phyloP scores from a whole-genome alignment of 2,329 filamentous ascomycete genomes.

The Scedosporium aurantiacum region DNA sequence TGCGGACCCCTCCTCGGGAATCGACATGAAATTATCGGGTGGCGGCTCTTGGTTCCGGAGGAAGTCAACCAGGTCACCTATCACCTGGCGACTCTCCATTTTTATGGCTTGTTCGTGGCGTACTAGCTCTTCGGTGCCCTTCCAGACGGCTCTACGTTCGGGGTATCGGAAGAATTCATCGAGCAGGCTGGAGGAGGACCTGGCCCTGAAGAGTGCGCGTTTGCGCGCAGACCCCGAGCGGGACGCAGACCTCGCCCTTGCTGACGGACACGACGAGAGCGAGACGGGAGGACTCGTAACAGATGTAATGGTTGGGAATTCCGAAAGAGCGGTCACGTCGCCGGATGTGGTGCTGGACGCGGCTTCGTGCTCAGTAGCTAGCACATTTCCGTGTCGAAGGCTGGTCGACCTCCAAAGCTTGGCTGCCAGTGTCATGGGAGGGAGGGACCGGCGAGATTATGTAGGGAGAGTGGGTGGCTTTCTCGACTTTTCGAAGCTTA shows the following conservation, averaged over 20 bases:
- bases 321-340: neutral
- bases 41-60: slow-evolving; percentile 37
- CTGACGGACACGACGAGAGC: neutral
- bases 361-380: neutral
- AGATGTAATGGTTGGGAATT: neutral
- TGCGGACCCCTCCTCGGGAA: slow-evolving; percentile 19
- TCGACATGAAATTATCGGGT: slow-evolving; percentile 37
- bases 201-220: neutral
- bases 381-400: neutral
- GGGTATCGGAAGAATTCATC: slow-evolving; percentile 5
- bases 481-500: neutral
- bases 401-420: neutral
- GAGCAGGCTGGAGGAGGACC: slow-evolving; percentile 4
- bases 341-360: neutral
- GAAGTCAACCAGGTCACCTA: slow-evolving; percentile 31
- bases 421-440: neutral
- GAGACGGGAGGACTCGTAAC: neutral
- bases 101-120: neutral
- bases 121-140: neutral
- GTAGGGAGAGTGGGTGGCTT: neutral
- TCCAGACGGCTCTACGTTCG: slow-evolving; percentile 3
- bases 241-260: neutral
- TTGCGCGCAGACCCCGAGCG: neutral
- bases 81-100: slow-evolving; percentile 2
- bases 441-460: neutral